Evolutionary conservation across 495 filamentous ascomycete species (phyloP).

Genomic region (Penicillium chermesinum): DNA sequence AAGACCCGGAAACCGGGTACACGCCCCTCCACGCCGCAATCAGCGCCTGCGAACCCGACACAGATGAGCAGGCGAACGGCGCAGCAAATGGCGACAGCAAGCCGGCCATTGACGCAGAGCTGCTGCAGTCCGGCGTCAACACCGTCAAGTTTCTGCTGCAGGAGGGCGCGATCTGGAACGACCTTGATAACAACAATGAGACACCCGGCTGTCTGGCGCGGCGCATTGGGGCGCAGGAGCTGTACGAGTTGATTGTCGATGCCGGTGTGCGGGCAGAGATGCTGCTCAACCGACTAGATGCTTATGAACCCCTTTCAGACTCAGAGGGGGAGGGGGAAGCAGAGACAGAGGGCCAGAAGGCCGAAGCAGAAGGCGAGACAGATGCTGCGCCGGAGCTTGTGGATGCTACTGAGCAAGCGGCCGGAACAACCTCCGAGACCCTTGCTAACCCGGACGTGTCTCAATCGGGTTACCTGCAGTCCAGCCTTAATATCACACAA

Average conservation of each 20-base stretch:
- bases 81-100: not conserved
- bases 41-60: conserved; percentile 65
- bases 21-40: conserved; percentile 89
- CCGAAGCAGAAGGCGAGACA: conserved; percentile 8
- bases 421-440: conserved; percentile 13
- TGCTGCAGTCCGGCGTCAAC: conserved; percentile 52
- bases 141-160: conserved; percentile 73
- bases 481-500: conserved; percentile 64
- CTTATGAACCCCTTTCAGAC: conserved; percentile 68
- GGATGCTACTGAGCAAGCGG: conserved; percentile 16
- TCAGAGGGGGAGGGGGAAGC: conserved; percentile 53
- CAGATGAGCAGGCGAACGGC: conserved; percentile 29
- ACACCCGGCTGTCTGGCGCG: conserved; percentile 86
- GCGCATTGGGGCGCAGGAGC: conserved; percentile 59
- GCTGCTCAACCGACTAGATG: conserved; percentile 68
- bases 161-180: conserved; percentile 95
- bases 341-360: conserved; percentile 17
- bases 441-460: conserved; percentile 41
- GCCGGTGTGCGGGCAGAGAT: conserved; percentile 90
- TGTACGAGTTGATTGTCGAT: conserved; percentile 84
- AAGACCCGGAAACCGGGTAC: conserved; percentile 79
- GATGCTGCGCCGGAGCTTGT: conserved; percentile 30
- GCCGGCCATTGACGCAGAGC: conserved; percentile 25
- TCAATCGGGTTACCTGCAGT: conserved; percentile 71
- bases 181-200: conserved; percentile 77